Conservation (phyloP, 352 stramenopile species). For the Globisporangium nunn region DNA sequence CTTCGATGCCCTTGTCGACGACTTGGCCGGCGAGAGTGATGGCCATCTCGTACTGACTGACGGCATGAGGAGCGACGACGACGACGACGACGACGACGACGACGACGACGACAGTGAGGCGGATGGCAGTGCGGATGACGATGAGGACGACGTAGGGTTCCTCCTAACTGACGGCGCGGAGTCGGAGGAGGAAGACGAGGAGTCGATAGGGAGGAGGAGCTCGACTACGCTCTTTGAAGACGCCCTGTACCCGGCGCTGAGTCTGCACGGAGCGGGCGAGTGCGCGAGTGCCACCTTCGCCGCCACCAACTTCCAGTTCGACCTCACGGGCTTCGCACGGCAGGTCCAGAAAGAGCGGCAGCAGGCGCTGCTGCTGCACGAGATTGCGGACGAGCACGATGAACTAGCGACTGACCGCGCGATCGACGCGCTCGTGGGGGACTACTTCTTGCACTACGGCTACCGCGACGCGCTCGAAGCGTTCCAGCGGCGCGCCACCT, state of each 20-base stretch:
- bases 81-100: neutral
- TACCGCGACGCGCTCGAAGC: conserved; percentile 28
- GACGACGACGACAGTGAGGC: neutral
- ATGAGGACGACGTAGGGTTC: neutral
- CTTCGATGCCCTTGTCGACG: conserved; percentile 30
- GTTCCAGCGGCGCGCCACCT: conserved; percentile 12
- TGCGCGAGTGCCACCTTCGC: conserved; percentile 26
- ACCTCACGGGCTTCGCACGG: conserved; percentile 34
- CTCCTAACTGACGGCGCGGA: neutral
- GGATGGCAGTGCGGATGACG: neutral
- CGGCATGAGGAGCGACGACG: neutral
- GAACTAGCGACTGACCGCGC: conserved; percentile 23
- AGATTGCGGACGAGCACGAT: conserved; percentile 14
- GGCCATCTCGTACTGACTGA: too few relatives aligned
- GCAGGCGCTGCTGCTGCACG: conserved; percentile 18
- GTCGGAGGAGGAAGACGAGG: neutral
- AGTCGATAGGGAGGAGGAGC: too few relatives aligned
- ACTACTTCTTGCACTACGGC: conserved; percentile 37
- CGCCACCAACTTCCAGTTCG: conserved; percentile 27
- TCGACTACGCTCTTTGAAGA: conserved; percentile 1
- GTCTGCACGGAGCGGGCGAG: conserved; percentile 37
- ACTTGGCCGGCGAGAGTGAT: neutral
- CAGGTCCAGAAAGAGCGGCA: conserved; percentile 43
- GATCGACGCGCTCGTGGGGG: conserved; percentile 26
- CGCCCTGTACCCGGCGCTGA: conserved; percentile 34